Conservation (phyloP, 73 alveolate genomes). For the Paramecium sonneborni region DNA sequence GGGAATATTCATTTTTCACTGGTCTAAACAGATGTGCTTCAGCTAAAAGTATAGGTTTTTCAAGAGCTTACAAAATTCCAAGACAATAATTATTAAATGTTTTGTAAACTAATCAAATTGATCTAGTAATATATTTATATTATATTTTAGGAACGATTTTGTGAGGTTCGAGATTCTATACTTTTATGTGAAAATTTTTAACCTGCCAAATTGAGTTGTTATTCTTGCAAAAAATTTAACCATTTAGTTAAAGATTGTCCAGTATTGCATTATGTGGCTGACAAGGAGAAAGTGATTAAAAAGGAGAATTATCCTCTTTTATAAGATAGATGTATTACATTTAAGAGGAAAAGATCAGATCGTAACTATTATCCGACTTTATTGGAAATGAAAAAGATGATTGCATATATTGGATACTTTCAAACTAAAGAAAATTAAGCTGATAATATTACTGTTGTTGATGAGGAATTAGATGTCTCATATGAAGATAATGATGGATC, state of each 20-base stretch:
- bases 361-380: background rate
- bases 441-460: constrained; percentile 2
- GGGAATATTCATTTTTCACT: constrained; percentile 74
- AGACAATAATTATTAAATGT: constrained; percentile 24
- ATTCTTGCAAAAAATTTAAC: constrained; percentile 1
- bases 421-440: background rate
- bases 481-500: constrained; percentile 5
- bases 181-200: background rate
- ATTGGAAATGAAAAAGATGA: background rate
- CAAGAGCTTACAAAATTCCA: constrained; percentile 64
- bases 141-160: constrained; percentile 38
- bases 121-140: background rate
- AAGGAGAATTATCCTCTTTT: background rate
- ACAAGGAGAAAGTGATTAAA: constrained; percentile 20
- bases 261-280: constrained; percentile 5
- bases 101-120: background rate
- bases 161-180: constrained; percentile 1
- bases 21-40: constrained; percentile 68
- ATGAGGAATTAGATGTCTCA: background rate
- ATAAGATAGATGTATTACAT: background rate
- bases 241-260: constrained; percentile 46
- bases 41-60: constrained; percentile 69
- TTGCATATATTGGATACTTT: background rate
- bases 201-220: constrained; percentile 12
- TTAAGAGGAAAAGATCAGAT: background rate